Evolutionary conservation across 805 yeast species (phyloP), one percentile per base, ranked within the genome.

Genomic region (Metschnikowia proteae): DNA sequence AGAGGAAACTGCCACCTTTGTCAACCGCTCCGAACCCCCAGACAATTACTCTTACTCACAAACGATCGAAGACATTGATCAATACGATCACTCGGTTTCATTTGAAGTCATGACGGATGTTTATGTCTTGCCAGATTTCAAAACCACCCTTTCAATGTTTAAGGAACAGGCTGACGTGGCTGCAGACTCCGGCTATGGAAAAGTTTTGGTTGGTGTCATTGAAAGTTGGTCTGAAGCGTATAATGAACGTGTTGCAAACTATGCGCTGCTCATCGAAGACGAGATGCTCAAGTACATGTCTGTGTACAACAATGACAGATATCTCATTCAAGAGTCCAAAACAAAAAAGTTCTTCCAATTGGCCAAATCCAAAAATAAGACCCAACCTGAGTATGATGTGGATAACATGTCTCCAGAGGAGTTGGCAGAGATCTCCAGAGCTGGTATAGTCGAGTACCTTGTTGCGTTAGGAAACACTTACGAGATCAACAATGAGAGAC

Each of bases 91-190:
- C 38, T 43, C 65, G 4, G 51, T 70, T 6, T 57, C 55, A 44
- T 46, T 64, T 27, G 74, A 67, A 26, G 62, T 68, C 29, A 70
- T 64, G 49, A 79, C 81, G 10, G 71, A 79, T 11, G 74, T 71
- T 2, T 74, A 74, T 44, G 88, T 84, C 26, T 68, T 89, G 47
- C 88, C 88, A 47, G 94, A 89, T 47, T 86, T 89, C 46, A 84
- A 82, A 51, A 83, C 86, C 4, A 83, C 90, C 28, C 83, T 87
- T 63, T 81, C 86, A 52, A 85, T 89, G 84, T 80, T 89, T 49
- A 83, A 84, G n/a, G 96, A 89, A 61, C 96, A 90, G 64, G 84
- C 88, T 11, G 95, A 86, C 52, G 91, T 86, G 5, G 94, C 96
- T 0, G 87, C 90, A 0, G 91, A 85, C 30, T 82, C 92, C 3